Base-by-base conservation (phyloP, 2,329 filamentous ascomycete genomes). In the Cladosporium sp. region DNA sequence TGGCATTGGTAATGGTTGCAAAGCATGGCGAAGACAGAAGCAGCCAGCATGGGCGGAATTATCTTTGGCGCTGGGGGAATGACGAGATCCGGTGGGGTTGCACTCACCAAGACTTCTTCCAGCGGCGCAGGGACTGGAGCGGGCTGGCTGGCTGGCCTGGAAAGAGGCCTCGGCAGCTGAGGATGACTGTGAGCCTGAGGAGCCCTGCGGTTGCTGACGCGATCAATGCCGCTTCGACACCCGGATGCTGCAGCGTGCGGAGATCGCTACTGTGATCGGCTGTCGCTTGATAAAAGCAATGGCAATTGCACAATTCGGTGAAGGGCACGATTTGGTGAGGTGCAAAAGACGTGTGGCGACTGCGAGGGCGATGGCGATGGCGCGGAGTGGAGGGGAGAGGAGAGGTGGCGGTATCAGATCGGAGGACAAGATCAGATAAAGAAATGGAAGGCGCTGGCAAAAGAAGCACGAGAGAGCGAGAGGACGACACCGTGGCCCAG, bases 31-130 rank as follows among this genome's bases (percentile, higher is more conserved):
- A 28, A 28, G 22, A 28, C 22, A 28, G 7, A 28, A 28, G 22
- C 22, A 28, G 22, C 5, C 22, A 28, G 22, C 5, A 28, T 28
- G 22, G 16, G 40, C 40, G 19, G 40, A 42, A 28, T 42, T 22
- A 22, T 37, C 5, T 37, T 9, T 37, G 34, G 34, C n/a, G 34
- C n/a, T 14, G 34, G 34, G 34, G 11, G 34, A 38, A 19, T n/a
- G 16, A 18, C n/a, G 28, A 44, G 35, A 49, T 41, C 38, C 35
- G 46, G 46, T 49, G 46, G 46, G 46, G 38, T 19, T 40, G 18
- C 33, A 28, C n/a, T 41, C 28, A 49, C 46, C 44, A 46, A 46
- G 46, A 49, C 19, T 41, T 49, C 48, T 43, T 50, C 46, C 46
- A 42, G 40, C 22, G 22, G 22, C 22, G 22, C 22, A 28, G 22